phyloP scores from a whole-genome alignment of 2,329 filamentous ascomycete genomes.

The Pseudogymnoascus sp. region DNA sequence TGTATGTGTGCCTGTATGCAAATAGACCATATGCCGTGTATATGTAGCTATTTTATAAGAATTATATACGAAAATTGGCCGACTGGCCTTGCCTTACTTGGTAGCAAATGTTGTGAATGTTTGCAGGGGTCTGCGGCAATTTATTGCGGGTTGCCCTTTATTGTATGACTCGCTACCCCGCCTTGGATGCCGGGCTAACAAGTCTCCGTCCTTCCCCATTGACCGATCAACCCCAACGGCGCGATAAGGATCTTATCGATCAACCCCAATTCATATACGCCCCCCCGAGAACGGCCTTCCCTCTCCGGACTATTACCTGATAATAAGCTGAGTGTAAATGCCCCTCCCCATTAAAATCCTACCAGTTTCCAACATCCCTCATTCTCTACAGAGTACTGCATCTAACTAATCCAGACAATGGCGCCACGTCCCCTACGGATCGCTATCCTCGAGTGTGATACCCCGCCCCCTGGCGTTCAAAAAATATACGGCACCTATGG shows the following conservation, averaged over 20 bases:
- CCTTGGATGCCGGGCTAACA: not conserved
- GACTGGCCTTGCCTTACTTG: not conserved
- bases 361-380: not conserved
- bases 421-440: constrained; percentile 36
- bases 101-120: not conserved
- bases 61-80: not conserved
- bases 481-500: constrained; percentile 66
- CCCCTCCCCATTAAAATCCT: not conserved
- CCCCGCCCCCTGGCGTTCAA: constrained; percentile 57
- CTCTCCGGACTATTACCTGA: constrained; percentile 1
- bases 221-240: not conserved
- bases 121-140: not conserved
- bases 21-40: not conserved
- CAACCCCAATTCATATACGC: not conserved
- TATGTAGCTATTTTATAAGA: not conserved
- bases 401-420: constrained; percentile 16
- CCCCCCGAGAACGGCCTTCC: not conserved
- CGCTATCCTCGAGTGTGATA: constrained; percentile 84
- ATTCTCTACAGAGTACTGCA: not conserved
- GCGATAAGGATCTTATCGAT: not conserved
- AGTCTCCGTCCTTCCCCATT: constrained; percentile 1
- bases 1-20: not conserved
- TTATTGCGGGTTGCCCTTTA: not conserved
- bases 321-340: not conserved
- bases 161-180: constrained; percentile 3